Evolutionary conservation across 345 rosid genomes (phyloP).

Genomic region (Euclidium syriacum): DNA sequence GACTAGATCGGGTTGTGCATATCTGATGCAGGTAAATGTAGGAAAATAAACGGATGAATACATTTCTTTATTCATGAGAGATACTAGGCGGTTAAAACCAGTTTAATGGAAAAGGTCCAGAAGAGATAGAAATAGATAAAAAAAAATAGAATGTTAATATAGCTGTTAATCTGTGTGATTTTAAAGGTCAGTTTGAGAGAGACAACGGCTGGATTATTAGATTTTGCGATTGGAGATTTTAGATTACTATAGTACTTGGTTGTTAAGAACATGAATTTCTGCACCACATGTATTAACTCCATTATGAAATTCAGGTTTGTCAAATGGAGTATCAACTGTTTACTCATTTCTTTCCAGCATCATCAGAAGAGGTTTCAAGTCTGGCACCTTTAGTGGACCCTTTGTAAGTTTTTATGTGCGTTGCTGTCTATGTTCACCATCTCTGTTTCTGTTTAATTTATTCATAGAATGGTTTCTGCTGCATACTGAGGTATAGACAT

Average conservation of each 20-base stretch:
- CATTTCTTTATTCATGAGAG: background rate
- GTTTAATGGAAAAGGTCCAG: slow-evolving; percentile 2
- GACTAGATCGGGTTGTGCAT: slow-evolving; percentile 97
- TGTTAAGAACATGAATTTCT: background rate
- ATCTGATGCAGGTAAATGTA: slow-evolving; percentile 76
- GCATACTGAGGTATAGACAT: slow-evolving; percentile 1
- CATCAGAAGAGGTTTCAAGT: slow-evolving; percentile 81
- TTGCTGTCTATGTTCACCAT: background rate
- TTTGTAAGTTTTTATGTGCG: slow-evolving; percentile 47
- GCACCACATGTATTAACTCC: background rate
- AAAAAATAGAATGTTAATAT: background rate
- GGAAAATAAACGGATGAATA: background rate
- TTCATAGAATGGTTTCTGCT: background rate
- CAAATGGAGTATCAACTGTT: slow-evolving; percentile 96
- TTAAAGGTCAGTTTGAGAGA: slow-evolving; percentile 10
- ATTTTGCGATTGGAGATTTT: slow-evolving; percentile 3
- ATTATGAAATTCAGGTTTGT: slow-evolving; percentile 64
- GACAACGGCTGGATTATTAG: background rate
- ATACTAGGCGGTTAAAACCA: slow-evolving; percentile 5
- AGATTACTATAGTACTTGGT: background rate
- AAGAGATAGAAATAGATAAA: background rate
- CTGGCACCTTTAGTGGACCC: slow-evolving; percentile 94
- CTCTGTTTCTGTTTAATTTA: slow-evolving; percentile 8
- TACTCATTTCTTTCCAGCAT: slow-evolving; percentile 89
- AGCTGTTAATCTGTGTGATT: background rate